These are phyloP conservation scores for Allium sativum DNA, from an alignment of 106 monocot species.

Conservation along the genomic window DNA sequence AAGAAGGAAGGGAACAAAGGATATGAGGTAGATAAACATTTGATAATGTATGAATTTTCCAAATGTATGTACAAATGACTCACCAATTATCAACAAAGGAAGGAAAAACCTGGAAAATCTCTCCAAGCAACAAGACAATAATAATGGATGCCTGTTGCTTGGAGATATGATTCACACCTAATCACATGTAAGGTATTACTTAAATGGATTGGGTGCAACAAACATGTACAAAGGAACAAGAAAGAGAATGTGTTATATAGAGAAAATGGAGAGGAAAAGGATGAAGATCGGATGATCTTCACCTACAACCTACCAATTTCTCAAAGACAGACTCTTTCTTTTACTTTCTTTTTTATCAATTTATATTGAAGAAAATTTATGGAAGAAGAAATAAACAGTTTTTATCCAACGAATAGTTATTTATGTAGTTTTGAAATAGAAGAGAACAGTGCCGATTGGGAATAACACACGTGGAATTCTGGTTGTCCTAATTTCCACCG, in stretches of 20 bases:
- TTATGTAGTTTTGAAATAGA: background rate
- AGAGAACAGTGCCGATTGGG: background rate
- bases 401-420: slow-evolving; percentile 4
- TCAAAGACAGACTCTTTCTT: background rate
- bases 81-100: background rate
- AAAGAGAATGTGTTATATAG: background rate
- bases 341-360: background rate
- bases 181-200: background rate
- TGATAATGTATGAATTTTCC: slow-evolving; percentile 7
- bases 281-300: slow-evolving; percentile 2
- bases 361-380: background rate
- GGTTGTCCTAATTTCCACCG: slow-evolving; percentile 1
- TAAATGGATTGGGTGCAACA: background rate
- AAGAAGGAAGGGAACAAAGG: slow-evolving; percentile 36
- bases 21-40: slow-evolving; percentile 39
- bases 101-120: background rate
- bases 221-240: background rate
- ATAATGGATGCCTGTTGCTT: background rate
- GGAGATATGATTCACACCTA: background rate
- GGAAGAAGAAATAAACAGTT: background rate
- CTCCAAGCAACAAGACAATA: background rate
- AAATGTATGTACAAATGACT: background rate
- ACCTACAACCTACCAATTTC: slow-evolving; percentile 7
- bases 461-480: background rate
- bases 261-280: background rate